A percentile compares a stretch with the other conserved stretches of the same genome.
phyloP scores from a whole-genome alignment of 176 grass and related monocot genomes.

The Oryza punctata region DNA sequence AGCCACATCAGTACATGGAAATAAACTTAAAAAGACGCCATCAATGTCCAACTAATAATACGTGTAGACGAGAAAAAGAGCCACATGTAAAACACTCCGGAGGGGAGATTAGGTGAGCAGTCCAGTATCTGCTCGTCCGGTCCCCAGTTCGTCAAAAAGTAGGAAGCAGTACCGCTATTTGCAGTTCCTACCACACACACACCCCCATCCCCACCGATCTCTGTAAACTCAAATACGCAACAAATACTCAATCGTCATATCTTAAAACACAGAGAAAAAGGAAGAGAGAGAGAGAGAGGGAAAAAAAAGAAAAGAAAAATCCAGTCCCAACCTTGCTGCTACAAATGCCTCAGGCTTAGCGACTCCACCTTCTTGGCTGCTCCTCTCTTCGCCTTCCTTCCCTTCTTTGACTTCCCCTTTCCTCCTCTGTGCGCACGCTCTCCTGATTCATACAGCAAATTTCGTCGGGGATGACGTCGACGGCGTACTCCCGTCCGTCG shows the following conservation, averaged over 20 bases:
- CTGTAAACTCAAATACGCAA: background rate
- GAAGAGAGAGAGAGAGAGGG: too few relatives aligned
- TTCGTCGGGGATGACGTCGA: slow-evolving; percentile 30
- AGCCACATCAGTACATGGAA: too few relatives aligned
- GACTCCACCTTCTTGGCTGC: background rate
- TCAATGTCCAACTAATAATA: background rate
- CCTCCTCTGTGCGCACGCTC: background rate
- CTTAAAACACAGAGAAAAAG: background rate
- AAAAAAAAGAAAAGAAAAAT: background rate
- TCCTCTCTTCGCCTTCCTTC: background rate
- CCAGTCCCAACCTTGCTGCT: background rate
- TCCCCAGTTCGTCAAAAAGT: background rate
- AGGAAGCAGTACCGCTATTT: background rate
- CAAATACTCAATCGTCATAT: background rate
- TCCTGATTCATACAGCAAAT: background rate
- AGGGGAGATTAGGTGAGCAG: background rate
- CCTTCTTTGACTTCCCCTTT: background rate
- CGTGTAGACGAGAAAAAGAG: background rate
- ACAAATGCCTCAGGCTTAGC: background rate
- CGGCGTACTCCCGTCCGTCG: slow-evolving; percentile 45
- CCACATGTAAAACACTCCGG: background rate
- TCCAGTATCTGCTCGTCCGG: background rate
- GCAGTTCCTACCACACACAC: background rate
- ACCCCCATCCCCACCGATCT: background rate
- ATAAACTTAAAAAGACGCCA: too few relatives aligned